A percentile compares a stretch with the other conserved stretches of the same genome.
Evolutionary conservation across 1,284 basidiomycete species (phyloP).

Genomic region (Cutaneotrichosporon cyanovorans): DNA sequence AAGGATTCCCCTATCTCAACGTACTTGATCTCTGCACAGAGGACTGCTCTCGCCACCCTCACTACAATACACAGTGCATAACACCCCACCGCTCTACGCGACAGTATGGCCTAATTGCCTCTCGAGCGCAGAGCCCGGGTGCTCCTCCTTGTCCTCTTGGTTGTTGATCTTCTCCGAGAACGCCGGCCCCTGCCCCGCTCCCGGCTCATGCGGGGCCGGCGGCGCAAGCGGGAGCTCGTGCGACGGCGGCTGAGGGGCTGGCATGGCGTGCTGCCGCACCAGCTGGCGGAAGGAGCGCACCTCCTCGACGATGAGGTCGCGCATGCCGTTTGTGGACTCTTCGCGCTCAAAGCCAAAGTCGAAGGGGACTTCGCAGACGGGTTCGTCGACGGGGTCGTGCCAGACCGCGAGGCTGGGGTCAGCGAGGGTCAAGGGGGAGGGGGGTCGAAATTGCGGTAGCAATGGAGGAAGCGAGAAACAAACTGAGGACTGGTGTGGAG

Average conservation of each 20-base stretch:
- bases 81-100: background rate
- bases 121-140: slow-evolving; percentile 79
- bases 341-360: slow-evolving; percentile 98
- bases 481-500: too few relatives aligned
- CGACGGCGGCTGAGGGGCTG: slow-evolving; percentile 21
- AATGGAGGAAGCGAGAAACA: too few relatives aligned
- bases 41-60: background rate
- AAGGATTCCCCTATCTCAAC: too few relatives aligned
- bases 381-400: slow-evolving; percentile 92
- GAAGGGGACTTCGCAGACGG: slow-evolving; percentile 71
- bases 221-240: slow-evolving; percentile 38
- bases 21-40: too few relatives aligned
- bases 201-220: slow-evolving; percentile 19
- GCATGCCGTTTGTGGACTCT: slow-evolving; percentile 96
- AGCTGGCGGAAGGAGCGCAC: slow-evolving; percentile 38
- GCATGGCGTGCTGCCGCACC: slow-evolving; percentile 34
- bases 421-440: background rate
- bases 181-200: slow-evolving; percentile 42
- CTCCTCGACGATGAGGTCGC: slow-evolving; percentile 87
- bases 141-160: slow-evolving; percentile 62
- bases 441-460: too few relatives aligned
- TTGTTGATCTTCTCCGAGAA: slow-evolving; percentile 45
- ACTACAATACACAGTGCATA: background rate
- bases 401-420: slow-evolving; percentile 61
- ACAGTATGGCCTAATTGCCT: slow-evolving; percentile 55